Conservation (phyloP, 1,139 yeast genomes). For the Pneumocystis murina region DNA sequence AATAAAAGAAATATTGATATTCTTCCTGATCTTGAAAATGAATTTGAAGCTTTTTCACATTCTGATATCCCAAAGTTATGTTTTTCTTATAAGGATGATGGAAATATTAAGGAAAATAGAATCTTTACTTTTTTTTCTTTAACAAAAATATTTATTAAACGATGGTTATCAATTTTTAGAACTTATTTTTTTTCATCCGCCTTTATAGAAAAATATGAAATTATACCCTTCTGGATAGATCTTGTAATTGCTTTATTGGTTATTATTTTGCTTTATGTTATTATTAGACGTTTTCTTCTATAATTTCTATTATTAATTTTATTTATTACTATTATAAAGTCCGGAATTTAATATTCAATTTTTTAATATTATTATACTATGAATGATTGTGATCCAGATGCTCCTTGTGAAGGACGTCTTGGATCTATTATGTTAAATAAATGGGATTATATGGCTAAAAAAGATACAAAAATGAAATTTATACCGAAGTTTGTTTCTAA, state of each 20-base stretch:
- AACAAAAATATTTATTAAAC: not conserved
- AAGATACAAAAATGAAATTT: not conserved
- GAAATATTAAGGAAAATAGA: not conserved
- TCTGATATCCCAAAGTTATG: not conserved
- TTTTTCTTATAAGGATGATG: not conserved
- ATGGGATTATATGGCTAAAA: not conserved
- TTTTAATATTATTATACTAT: not conserved
- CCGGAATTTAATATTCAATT: not conserved
- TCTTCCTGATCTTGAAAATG: not conserved
- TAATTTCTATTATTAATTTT: not conserved
- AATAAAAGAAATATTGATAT: not conserved
- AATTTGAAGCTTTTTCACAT: not conserved
- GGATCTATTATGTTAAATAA: not conserved
- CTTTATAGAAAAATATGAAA: not conserved
- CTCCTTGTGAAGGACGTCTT: not conserved
- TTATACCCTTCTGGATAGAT: not conserved
- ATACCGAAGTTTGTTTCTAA: not conserved
- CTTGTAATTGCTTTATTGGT: not conserved
- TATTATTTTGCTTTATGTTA: not conserved
- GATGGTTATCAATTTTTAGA: not conserved
- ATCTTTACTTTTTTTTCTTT: not conserved
- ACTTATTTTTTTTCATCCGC: not conserved
- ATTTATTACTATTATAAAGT: not conserved
- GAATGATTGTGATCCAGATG: not conserved
- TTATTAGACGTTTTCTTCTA: not conserved